Evolutionary conservation across 805 yeast species (phyloP), one percentile per base, ranked within the genome.

Genomic region (Candida namnaoensis): DNA sequence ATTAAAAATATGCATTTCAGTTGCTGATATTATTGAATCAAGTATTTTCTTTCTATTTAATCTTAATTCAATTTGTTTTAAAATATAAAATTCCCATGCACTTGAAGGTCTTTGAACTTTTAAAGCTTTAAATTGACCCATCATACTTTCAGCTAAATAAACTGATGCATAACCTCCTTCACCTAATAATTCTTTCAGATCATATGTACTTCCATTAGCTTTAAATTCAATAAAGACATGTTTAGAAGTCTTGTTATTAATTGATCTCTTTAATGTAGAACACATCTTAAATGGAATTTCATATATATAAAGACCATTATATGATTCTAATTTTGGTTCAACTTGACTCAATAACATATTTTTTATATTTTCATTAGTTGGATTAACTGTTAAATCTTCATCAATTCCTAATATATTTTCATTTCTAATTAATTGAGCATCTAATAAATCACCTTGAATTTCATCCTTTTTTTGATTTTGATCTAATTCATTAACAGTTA

Each of bases 131-230:
- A 73, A 52, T 1, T 60, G 54, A 1, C 85, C 87, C 8, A 61
- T 57, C 45, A 75, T 70, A 11, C 71, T 65, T 55, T 84, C 90
- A 1, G 84, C 80, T 23, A 87, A 62, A 54, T 78, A 87, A 0
- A 87, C 95, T 2, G 76, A 69, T 0, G 90, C 95, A 62, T 68
- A 81, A 0, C 90, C 93, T n/a, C 95, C 95, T 51, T 72, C 74
- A 0, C 96, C 96, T 11, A 88, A 61, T 51, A 77, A 75, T 38
- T 66, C 63, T 26, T 71, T 66, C 41, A 81, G 57, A 44, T 76
- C 74, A 47, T 58, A 72, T 5, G 71, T 60, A 34, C 67, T 71
- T 26, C 64, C 66, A 7, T 67, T 71, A 34, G 66, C 63, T 28
- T 57, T 60, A 42, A 68, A 66, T 42, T 72, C 72, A 12, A 76